Evolutionary conservation across 495 filamentous ascomycete species (phyloP).

Genomic region (Chlorociboria aeruginascens): DNA sequence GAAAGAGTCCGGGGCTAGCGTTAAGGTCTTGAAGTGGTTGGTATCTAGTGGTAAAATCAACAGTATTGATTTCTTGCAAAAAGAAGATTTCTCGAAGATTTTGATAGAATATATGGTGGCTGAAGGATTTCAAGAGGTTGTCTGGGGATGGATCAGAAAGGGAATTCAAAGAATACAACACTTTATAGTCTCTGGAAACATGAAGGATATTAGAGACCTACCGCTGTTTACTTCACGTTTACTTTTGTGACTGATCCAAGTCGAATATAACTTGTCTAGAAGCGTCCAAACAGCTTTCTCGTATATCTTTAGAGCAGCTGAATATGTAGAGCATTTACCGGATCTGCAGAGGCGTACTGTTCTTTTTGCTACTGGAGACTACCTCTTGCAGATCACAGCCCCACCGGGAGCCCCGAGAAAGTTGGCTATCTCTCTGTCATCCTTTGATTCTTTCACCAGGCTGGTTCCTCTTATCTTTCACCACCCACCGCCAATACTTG

Average conservation of each 20-base stretch:
- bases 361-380: background rate
- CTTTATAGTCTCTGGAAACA: background rate
- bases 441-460: constrained; percentile 13
- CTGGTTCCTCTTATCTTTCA: constrained; percentile 2
- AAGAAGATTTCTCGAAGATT: constrained; percentile 13
- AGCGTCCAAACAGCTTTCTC: background rate
- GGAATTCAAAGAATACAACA: background rate
- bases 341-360: background rate
- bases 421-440: background rate
- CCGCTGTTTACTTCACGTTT: no score
- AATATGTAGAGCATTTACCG: background rate
- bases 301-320: constrained; percentile 7
- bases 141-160: constrained; percentile 20
- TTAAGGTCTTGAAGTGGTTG: constrained; percentile 26
- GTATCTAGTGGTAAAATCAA: constrained; percentile 21
- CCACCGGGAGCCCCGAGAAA: no score
- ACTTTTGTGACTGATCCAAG: no score
- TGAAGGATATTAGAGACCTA: no score
- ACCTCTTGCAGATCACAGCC: background rate
- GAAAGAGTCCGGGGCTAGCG: constrained; percentile 19
- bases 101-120: constrained; percentile 25
- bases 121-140: constrained; percentile 20
- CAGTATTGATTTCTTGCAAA: constrained; percentile 10
- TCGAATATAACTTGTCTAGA: no score
- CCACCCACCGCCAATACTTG: background rate